Conservation (phyloP, 2,329 filamentous ascomycete genomes). For the Fusarium pseudograminearum region DNA sequence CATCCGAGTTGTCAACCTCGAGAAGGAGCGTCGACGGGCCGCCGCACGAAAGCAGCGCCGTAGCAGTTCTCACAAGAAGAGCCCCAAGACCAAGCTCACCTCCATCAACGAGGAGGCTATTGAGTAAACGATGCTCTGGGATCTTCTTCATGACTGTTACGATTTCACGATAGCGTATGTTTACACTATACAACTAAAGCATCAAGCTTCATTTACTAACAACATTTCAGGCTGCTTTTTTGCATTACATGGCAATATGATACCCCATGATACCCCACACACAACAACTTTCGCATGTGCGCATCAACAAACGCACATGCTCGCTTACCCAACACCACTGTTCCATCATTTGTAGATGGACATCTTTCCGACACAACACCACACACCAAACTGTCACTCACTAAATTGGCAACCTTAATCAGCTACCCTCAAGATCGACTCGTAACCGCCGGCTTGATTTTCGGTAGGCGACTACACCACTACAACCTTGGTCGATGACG, state of each 20-base stretch:
- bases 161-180: constrained; percentile 47
- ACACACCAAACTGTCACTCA: constrained; percentile 20
- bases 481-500: constrained; percentile 36
- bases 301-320: constrained; percentile 39
- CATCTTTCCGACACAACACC: constrained; percentile 13
- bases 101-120: constrained; percentile 59
- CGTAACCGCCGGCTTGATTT: constrained; percentile 32
- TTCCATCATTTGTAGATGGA: constrained; percentile 32
- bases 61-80: constrained; percentile 60
- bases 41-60: constrained; percentile 54
- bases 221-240: constrained; percentile 43
- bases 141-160: constrained; percentile 47
- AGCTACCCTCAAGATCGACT: constrained; percentile 21
- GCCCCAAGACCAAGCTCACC: constrained; percentile 61
- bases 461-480: constrained; percentile 26
- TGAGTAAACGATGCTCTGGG: constrained; percentile 54
- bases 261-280: constrained; percentile 46
- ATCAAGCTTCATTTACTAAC: constrained; percentile 33
- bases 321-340: constrained; percentile 36
- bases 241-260: constrained; percentile 43
- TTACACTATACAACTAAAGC: neutral
- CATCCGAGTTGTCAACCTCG: constrained; percentile 61
- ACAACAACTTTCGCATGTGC: constrained; percentile 41
- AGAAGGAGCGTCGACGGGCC: constrained; percentile 67
- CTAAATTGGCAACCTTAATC: constrained; percentile 25